Conservation (phyloP, 78 protist species). For the Dictyostelium capitatum region DNA sequence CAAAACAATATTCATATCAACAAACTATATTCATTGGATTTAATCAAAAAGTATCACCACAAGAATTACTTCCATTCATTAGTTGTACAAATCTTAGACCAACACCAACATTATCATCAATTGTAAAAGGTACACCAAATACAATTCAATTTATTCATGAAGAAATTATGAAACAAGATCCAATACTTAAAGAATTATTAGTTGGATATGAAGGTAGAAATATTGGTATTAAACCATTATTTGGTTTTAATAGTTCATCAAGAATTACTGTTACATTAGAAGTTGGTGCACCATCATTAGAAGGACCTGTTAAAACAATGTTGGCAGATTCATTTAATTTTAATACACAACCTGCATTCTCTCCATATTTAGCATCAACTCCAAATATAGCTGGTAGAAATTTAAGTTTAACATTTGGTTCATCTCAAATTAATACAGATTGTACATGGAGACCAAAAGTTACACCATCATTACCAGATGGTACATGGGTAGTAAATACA, state of each 20-base stretch:
- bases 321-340: background rate
- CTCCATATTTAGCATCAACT: background rate
- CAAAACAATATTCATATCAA: slow-evolving; percentile 5
- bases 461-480: slow-evolving; percentile 48
- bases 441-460: slow-evolving; percentile 54
- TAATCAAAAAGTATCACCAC: slow-evolving; percentile 35
- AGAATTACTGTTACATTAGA: slow-evolving; percentile 8
- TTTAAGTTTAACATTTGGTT: background rate
- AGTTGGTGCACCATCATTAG: slow-evolving; percentile 41
- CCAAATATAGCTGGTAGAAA: background rate
- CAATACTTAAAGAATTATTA: background rate
- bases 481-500: background rate
- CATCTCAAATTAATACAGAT: background rate
- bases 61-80: slow-evolving; percentile 31
- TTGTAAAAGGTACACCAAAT: slow-evolving; percentile 17
- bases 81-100: background rate
- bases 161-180: slow-evolving; percentile 71
- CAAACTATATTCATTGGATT: slow-evolving; percentile 58
- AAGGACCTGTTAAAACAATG: slow-evolving; percentile 33
- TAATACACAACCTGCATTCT: background rate
- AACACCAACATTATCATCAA: background rate
- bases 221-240: slow-evolving; percentile 62
- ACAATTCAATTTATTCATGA: slow-evolving; percentile 21
- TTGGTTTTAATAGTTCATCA: background rate
- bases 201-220: slow-evolving; percentile 51